A percentile compares a stretch with the other conserved stretches of the same genome.
These are phyloP conservation scores for Colletotrichum truncatum DNA, from an alignment of 2,329 filamentous ascomycete genomes.

Conservation along the genomic window DNA sequence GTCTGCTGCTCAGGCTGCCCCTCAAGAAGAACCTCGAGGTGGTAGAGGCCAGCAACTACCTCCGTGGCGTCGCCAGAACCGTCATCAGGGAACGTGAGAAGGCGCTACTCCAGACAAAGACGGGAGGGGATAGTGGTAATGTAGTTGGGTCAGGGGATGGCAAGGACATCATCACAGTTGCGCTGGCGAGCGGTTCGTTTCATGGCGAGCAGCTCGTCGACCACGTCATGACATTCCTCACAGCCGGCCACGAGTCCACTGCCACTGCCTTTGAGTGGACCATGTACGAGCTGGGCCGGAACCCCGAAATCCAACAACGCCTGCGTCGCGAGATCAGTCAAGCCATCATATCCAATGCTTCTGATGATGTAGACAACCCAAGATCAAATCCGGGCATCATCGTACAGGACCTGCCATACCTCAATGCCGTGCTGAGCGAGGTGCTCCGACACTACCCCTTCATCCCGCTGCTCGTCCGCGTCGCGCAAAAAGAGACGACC, in stretches of 20 bases:
- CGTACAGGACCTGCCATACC: slow-evolving; percentile 79
- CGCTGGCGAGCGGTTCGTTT: neutral
- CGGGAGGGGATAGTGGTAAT: no score
- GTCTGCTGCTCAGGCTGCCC: neutral
- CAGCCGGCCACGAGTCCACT: neutral
- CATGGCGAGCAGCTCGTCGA: neutral
- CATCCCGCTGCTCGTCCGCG: no score
- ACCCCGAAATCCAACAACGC: neutral
- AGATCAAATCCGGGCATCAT: no score
- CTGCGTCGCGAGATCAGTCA: neutral
- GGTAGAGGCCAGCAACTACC: neutral
- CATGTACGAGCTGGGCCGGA: neutral
- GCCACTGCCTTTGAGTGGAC: neutral
- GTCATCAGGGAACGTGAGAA: neutral
- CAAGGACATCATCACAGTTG: neutral
- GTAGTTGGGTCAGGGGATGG: neutral
- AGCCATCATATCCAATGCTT: neutral
- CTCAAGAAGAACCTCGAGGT: neutral
- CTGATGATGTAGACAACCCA: no score
- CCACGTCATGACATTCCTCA: neutral
- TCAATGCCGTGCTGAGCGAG: slow-evolving; percentile 81
- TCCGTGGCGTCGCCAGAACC: neutral
- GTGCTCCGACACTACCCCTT: slow-evolving; percentile 86
- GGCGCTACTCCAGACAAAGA: no score
- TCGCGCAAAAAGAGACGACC: no score